phyloP scores from a whole-genome alignment of 805 yeast genomes.

The Candida maris region DNA sequence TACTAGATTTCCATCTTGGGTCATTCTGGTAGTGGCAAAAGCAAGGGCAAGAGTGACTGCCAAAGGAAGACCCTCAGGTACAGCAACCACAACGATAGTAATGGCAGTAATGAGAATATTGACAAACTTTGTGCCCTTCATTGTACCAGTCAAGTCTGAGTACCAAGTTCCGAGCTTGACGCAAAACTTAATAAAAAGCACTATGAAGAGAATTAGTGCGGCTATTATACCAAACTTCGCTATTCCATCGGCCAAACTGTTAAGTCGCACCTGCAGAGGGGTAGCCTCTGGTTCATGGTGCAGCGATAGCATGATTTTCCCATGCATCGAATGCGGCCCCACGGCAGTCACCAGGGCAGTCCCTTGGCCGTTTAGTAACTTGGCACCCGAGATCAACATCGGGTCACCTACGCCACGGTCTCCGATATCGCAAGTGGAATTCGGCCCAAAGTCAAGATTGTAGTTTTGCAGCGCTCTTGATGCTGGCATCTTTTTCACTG shows the following conservation, averaged over 20 bases:
- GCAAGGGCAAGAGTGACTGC: conserved; percentile 97
- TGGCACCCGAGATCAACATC: conserved; percentile 87
- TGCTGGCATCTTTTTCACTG: conserved; percentile 68
- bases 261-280: conserved; percentile 81
- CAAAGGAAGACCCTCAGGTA: conserved; percentile 97
- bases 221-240: conserved; percentile 92
- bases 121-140: conserved; percentile 80
- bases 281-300: conserved; percentile 77
- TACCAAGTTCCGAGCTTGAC: conserved; percentile 51
- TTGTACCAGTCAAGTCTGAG: conserved; percentile 49
- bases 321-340: conserved; percentile 86
- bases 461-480: conserved; percentile 35
- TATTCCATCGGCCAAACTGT: conserved; percentile 83
- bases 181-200: conserved; percentile 72
- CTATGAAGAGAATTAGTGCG: conserved; percentile 75
- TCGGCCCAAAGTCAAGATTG: conserved; percentile 21
- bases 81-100: conserved; percentile 93
- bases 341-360: conserved; percentile 84
- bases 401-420: conserved; percentile 61
- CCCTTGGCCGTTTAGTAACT: conserved; percentile 81
- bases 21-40: conserved; percentile 97
- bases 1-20: conserved; percentile 93
- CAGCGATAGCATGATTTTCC: conserved; percentile 82
- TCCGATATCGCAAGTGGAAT: conserved; percentile 34
- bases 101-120: conserved; percentile 87